These are phyloP conservation scores for Fusarium lyarnte DNA, from an alignment of 2,329 filamentous ascomycete genomes.

Conservation along the genomic window DNA sequence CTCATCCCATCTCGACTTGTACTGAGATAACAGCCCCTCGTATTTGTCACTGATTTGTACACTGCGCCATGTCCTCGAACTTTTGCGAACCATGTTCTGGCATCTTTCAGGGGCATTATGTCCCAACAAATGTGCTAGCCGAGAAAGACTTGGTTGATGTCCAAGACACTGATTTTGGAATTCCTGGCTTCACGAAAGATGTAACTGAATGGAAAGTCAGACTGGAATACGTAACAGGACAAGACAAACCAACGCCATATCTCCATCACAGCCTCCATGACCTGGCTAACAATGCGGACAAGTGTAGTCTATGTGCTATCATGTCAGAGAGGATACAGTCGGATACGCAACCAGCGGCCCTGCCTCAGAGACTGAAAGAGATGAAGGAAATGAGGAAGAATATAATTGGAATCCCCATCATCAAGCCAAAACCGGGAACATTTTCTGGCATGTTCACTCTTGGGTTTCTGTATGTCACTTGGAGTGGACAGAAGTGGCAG, in stretches of 20 bases:
- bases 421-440: not conserved
- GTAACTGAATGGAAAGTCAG: constrained; percentile 5
- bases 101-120: constrained; percentile 24
- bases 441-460: constrained; percentile 14
- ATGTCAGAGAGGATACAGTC: constrained; percentile 17
- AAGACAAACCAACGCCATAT: not conserved
- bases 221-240: not conserved
- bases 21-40: too few species aligned
- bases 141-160: constrained; percentile 8
- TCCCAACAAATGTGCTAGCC: not conserved
- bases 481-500: not conserved
- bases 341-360: not conserved
- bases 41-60: too few species aligned
- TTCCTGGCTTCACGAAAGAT: not conserved
- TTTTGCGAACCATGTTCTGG: constrained; percentile 12
- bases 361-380: not conserved
- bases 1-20: not conserved
- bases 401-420: constrained; percentile 12
- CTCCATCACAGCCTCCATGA: constrained; percentile 11
- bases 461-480: not conserved
- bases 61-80: not conserved
- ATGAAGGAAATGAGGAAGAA: not conserved
- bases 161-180: not conserved
- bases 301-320: constrained; percentile 27
- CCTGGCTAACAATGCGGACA: not conserved